A percentile compares a stretch with the other conserved stretches of the same genome.
These are phyloP conservation scores for Triticum turgidum DNA, from an alignment of 176 grass and related monocot genomes.

Conservation along the genomic window DNA sequence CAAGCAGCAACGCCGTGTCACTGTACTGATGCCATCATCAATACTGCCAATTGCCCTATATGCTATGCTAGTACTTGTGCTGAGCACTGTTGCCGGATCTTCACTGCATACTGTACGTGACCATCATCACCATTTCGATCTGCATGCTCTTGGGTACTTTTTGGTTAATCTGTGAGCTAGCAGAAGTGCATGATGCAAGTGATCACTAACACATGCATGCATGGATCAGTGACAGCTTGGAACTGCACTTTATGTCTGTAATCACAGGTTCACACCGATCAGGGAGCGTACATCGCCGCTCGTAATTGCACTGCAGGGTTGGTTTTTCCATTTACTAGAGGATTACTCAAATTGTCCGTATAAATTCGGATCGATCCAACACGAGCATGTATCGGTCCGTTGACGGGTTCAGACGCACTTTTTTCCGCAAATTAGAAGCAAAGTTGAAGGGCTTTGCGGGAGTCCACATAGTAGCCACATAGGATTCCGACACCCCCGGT, in stretches of 20 bases:
- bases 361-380: too few relatives aligned
- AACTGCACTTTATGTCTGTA: not conserved
- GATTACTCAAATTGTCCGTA: not conserved
- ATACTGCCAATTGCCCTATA: too few relatives aligned
- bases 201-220: not conserved
- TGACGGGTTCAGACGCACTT: too few relatives aligned
- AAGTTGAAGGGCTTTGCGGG: too few relatives aligned
- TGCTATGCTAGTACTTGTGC: not conserved
- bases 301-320: not conserved
- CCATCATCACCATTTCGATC: not conserved
- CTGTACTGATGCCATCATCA: not conserved
- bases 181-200: not conserved
- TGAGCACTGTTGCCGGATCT: not conserved
- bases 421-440: too few relatives aligned
- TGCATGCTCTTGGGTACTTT: not conserved
- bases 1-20: not conserved
- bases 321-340: not conserved
- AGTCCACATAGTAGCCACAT: too few relatives aligned
- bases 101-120: not conserved
- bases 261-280: not conserved
- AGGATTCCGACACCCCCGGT: too few relatives aligned
- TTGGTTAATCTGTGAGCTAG: not conserved
- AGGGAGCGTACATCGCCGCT: not conserved
- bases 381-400: too few relatives aligned
- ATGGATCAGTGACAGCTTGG: not conserved